phyloP scores from a whole-genome alignment of 371 early-diverging fungal genomes.

The Chytridiales sp. region DNA sequence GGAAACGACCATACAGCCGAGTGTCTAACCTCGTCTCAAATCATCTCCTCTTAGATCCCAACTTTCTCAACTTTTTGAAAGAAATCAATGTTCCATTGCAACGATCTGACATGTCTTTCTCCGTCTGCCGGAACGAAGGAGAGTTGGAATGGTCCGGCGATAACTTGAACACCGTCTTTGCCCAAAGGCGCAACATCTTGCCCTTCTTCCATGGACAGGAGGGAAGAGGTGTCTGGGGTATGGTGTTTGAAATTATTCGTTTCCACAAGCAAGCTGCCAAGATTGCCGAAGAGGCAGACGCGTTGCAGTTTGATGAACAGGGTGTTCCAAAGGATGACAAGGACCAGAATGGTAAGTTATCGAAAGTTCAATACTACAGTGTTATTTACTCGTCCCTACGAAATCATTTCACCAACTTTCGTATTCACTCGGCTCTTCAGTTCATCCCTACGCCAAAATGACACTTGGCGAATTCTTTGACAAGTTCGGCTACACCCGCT shows the following conservation, averaged over 20 bases:
- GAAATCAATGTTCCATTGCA: slow-evolving; percentile 42
- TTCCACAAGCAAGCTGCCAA: slow-evolving; percentile 54
- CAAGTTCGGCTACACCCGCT: slow-evolving; percentile 45
- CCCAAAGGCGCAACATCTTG: slow-evolving; percentile 49
- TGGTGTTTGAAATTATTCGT: slow-evolving; percentile 52
- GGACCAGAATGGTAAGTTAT: slow-evolving; percentile 15
- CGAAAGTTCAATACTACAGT: not conserved
- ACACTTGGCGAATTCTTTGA: slow-evolving; percentile 53
- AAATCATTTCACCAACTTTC: no score
- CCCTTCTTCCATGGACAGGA: slow-evolving; percentile 24
- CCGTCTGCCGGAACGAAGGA: slow-evolving; percentile 58
- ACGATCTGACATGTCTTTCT: slow-evolving; percentile 56
- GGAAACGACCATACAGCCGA: not conserved
- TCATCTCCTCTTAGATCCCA: slow-evolving; percentile 45
- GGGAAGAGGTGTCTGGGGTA: slow-evolving; percentile 41
- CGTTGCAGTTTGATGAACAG: slow-evolving; percentile 33
- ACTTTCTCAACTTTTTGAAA: slow-evolving; percentile 49
- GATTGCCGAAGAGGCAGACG: slow-evolving; percentile 45
- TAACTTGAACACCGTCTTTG: slow-evolving; percentile 53
- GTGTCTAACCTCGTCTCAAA: not conserved
- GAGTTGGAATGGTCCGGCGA: slow-evolving; percentile 64
- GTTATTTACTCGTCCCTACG: not conserved
- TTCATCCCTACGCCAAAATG: slow-evolving; percentile 34
- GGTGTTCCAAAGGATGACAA: slow-evolving; percentile 23
- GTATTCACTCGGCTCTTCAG: no score